A percentile compares a stretch with the other conserved stretches of the same genome.
phyloP scores from a whole-genome alignment of 176 grass and related monocot species.

The Bolboschoenus planiculmis region DNA sequence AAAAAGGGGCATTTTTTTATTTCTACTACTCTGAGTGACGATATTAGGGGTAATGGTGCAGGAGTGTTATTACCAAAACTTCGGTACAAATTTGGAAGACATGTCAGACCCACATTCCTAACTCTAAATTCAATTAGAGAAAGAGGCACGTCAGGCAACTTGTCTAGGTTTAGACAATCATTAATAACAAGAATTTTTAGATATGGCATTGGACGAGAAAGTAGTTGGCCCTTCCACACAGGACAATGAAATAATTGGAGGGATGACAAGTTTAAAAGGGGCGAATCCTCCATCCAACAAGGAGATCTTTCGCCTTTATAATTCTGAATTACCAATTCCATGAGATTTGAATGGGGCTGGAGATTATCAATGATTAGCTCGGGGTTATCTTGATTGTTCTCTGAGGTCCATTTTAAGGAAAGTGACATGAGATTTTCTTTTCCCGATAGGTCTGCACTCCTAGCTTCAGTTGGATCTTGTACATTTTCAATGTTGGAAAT shows the following conservation, averaged over 20 bases:
- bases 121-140: background rate
- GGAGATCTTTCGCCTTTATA: constrained; percentile 31
- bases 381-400: background rate
- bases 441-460: background rate
- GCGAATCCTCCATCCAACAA: constrained; percentile 21
- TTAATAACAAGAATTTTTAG: background rate
- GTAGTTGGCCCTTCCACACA: background rate
- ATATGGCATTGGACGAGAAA: background rate
- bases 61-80: no score
- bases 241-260: background rate
- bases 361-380: constrained; percentile 32
- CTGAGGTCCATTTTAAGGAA: background rate
- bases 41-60: no score
- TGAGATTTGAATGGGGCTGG: background rate
- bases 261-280: background rate
- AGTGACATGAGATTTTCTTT: constrained; percentile 20
- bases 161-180: background rate
- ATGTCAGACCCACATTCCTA: background rate
- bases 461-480: background rate
- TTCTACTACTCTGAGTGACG: no score
- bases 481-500: constrained; percentile 30
- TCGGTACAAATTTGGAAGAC: no score
- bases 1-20: no score
- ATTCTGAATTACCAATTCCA: constrained; percentile 16
- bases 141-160: constrained; percentile 24